phyloP scores from a whole-genome alignment of 2,329 filamentous ascomycete species.

The Aspergillus ochraceoroseus region DNA sequence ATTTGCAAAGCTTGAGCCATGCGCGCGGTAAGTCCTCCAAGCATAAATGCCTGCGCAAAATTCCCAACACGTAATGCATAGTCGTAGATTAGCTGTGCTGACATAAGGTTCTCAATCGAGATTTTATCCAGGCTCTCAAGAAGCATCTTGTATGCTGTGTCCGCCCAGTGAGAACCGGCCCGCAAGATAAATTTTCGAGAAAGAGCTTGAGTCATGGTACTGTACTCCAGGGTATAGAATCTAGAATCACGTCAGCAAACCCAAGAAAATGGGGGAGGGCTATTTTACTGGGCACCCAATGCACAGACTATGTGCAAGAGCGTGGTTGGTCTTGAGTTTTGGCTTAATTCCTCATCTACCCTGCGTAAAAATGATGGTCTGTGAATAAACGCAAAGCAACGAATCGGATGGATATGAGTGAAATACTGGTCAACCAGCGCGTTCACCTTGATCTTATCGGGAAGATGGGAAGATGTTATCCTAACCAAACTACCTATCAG shows the following conservation, averaged over 20 bases:
- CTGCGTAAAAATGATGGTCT: conserved; percentile 7
- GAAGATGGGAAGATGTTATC: neutral
- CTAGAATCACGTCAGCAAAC: neutral
- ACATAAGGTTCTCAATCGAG: conserved; percentile 11
- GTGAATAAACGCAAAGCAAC: conserved; percentile 12
- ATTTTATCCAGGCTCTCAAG: conserved; percentile 9
- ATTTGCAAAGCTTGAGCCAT: conserved; percentile 11
- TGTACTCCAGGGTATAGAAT: conserved; percentile 9
- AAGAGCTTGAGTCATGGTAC: neutral
- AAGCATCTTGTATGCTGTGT: conserved; percentile 3
- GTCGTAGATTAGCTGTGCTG: conserved; percentile 7
- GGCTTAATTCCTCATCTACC: conserved; percentile 7
- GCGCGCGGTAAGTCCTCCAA: conserved; percentile 8
- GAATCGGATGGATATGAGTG: conserved; percentile 8
- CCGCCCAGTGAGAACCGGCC: conserved; percentile 4
- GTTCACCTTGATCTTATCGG: conserved; percentile 2
- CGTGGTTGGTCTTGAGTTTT: neutral
- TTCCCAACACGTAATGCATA: conserved; percentile 8
- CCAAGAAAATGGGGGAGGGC: neutral
- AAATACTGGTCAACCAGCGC: conserved; percentile 9
- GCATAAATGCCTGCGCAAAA: conserved; percentile 13
- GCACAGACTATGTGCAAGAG: conserved; percentile 6
- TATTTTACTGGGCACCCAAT: conserved; percentile 12
- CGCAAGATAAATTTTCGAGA: conserved; percentile 5
- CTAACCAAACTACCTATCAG: neutral